Evolutionary conservation across 2,329 filamentous ascomycete genomes (phyloP).

Genomic region (Cladorrhinum sp.): DNA sequence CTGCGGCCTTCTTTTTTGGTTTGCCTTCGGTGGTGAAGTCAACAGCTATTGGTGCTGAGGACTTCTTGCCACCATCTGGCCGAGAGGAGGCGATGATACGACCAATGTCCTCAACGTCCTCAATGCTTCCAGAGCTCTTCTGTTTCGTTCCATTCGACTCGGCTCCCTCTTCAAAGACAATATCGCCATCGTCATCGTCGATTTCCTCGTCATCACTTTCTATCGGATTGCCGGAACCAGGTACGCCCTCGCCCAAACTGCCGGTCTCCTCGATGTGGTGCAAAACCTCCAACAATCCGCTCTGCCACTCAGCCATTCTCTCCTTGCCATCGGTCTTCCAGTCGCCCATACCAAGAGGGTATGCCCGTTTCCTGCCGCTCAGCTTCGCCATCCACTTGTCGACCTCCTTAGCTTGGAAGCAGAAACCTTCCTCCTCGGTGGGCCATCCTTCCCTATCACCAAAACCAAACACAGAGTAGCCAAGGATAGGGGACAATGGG

Average conservation of each 20-base stretch:
- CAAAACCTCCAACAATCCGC: slow-evolving; percentile 71
- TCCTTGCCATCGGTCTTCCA: slow-evolving; percentile 68
- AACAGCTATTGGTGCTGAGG: slow-evolving; percentile 62
- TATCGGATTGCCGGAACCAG: slow-evolving; percentile 75
- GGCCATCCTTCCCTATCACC: slow-evolving; percentile 92
- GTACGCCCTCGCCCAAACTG: slow-evolving; percentile 61
- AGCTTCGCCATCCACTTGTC: slow-evolving; percentile 98
- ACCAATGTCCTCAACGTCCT: slow-evolving; percentile 83
- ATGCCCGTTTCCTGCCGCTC: slow-evolving; percentile 80
- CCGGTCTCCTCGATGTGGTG: slow-evolving; percentile 59
- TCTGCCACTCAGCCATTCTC: slow-evolving; percentile 72
- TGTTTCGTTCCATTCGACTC: slow-evolving; percentile 39
- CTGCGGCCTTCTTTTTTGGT: slow-evolving; percentile 45
- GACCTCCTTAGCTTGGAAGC: slow-evolving; percentile 83
- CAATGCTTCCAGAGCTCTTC: slow-evolving; percentile 52
- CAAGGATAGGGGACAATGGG: slow-evolving; percentile 70
- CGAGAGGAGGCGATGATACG: slow-evolving; percentile 55
- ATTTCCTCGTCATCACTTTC: slow-evolving; percentile 79
- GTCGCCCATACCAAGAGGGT: slow-evolving; percentile 84
- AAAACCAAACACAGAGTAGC: slow-evolving; percentile 92
- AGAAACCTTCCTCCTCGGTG: slow-evolving; percentile 85
- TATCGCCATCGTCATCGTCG: slow-evolving; percentile 56
- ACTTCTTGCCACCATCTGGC: slow-evolving; percentile 31
- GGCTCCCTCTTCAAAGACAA: slow-evolving; percentile 47
- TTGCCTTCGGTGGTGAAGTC: slow-evolving; percentile 79